A percentile compares a stretch with the other conserved stretches of the same genome.
Evolutionary conservation across 2,329 filamentous ascomycete genomes (phyloP).

Genomic region (Chalara sp.): DNA sequence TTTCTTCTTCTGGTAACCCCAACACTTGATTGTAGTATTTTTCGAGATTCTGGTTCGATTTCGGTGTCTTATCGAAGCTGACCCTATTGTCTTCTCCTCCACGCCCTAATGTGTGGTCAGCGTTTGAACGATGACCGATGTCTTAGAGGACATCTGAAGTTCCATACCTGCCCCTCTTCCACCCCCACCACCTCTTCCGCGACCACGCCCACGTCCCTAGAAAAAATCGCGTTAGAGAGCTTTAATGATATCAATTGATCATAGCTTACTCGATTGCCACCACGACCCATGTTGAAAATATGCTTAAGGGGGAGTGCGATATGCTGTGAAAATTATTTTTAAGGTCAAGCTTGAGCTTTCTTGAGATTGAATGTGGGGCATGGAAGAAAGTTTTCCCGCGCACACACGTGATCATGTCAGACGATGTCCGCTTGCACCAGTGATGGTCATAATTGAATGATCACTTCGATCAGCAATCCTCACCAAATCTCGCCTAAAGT

Average conservation of each 20-base stretch:
- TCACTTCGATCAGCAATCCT: too few relatives aligned
- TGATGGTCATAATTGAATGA: too few relatives aligned
- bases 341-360: too few relatives aligned
- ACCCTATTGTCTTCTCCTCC: conserved; percentile 35
- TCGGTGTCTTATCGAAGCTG: conserved; percentile 52
- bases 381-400: too few relatives aligned
- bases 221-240: not conserved
- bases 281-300: conserved; percentile 19
- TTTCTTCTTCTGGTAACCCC: conserved; percentile 72
- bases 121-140: not conserved
- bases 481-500: too few relatives aligned
- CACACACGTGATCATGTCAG: too few relatives aligned
- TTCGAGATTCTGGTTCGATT: conserved; percentile 80
- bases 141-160: not conserved
- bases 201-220: conserved; percentile 15
- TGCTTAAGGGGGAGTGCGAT: too few relatives aligned
- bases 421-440: too few relatives aligned
- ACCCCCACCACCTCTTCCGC: conserved; percentile 16
- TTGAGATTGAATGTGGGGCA: too few relatives aligned
- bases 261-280: conserved; percentile 22
- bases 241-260: not conserved
- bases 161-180: conserved; percentile 8
- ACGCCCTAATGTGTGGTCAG: conserved; percentile 10
- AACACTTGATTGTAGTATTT: conserved; percentile 76
- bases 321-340: too few relatives aligned